A percentile compares a stretch with the other conserved stretches of the same genome.
phyloP scores from a whole-genome alignment of 768 basidiomycete genomes.

The Boletus fagicola region DNA sequence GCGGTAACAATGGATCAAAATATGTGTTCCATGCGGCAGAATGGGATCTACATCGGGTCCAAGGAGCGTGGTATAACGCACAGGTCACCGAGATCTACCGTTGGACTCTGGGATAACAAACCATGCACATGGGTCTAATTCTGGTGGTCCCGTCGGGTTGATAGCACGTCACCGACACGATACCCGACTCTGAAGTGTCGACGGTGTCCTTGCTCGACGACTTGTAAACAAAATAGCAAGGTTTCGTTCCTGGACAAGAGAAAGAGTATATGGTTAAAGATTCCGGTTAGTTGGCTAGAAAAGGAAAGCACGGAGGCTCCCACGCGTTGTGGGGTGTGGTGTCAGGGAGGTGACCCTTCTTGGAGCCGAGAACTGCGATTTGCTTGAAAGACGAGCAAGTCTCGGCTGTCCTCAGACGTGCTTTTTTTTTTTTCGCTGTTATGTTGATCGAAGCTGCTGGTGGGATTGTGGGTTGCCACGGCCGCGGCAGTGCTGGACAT shows the following conservation, averaged over 20 bases:
- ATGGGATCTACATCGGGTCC: slow-evolving; percentile 41
- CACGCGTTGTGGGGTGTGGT: neutral
- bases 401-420: no score
- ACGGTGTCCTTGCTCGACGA: neutral
- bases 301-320: neutral
- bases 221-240: neutral
- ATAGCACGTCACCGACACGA: neutral
- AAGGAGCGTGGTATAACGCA: slow-evolving; percentile 46
- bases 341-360: neutral
- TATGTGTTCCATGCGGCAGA: slow-evolving; percentile 42
- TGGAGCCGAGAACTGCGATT: neutral
- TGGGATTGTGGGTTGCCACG: neutral
- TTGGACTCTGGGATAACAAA: neutral
- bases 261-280: no score
- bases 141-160: neutral
- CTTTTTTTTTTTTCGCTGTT: neutral
- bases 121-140: no score
- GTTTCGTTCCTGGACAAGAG: no score
- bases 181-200: neutral
- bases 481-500: neutral
- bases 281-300: neutral
- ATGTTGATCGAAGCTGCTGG: neutral
- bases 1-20: neutral
- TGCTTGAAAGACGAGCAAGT: neutral
- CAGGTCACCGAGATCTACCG: no score